Percentiles rank a stretch among this genome's conserved stretches.
These are phyloP conservation scores for Exophiala phaeomuriformis DNA, from an alignment of 2,329 filamentous ascomycete species.

Conservation along the genomic window DNA sequence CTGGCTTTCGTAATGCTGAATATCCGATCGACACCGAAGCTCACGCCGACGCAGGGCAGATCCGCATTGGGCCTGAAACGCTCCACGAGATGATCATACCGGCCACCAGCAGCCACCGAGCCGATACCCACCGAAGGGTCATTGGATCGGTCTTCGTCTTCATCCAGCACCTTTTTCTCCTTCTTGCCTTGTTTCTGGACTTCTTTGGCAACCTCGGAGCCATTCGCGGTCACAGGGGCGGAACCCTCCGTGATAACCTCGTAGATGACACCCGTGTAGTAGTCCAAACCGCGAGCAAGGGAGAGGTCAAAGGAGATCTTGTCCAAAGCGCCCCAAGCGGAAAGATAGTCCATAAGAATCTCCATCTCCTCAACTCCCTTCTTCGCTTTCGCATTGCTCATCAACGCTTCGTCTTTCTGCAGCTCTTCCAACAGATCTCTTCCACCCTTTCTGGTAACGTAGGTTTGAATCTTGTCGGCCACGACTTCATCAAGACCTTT, in stretches of 20 bases:
- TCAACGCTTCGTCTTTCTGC: conserved; percentile 58
- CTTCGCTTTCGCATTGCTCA: conserved; percentile 66
- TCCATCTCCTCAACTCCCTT: conserved; percentile 74
- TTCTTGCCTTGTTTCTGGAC: conserved; percentile 46
- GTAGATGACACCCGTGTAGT: conserved; percentile 86
- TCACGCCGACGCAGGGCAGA: conserved; percentile 85
- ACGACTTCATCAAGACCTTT: conserved; percentile 71
- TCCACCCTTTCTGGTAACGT: conserved; percentile 69
- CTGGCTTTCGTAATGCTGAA: conserved; percentile 83
- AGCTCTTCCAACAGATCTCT: conserved; percentile 66
- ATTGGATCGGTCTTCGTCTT: conserved; percentile 63
- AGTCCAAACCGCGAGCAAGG: conserved; percentile 83
- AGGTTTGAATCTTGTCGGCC: conserved; percentile 81
- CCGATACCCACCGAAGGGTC: conserved; percentile 79
- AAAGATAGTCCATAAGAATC: conserved; percentile 72
- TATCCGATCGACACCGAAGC: conserved; percentile 91
- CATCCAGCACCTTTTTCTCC: conserved; percentile 47
- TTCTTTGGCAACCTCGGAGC: conserved; percentile 35
- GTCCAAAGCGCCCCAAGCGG: conserved; percentile 64
- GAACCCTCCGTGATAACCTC: conserved; percentile 80
- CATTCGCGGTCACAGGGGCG: conserved; percentile 43
- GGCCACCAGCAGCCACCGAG: conserved; percentile 79
- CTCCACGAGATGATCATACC: conserved; percentile 87
- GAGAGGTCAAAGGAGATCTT: conserved; percentile 83
- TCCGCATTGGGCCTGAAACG: conserved; percentile 84